Percentiles rank a stretch among this genome's conserved stretches.
These are phyloP conservation scores for Hypoxylon sp. DNA, from an alignment of 2,329 filamentous ascomycete genomes.

Conservation along the genomic window DNA sequence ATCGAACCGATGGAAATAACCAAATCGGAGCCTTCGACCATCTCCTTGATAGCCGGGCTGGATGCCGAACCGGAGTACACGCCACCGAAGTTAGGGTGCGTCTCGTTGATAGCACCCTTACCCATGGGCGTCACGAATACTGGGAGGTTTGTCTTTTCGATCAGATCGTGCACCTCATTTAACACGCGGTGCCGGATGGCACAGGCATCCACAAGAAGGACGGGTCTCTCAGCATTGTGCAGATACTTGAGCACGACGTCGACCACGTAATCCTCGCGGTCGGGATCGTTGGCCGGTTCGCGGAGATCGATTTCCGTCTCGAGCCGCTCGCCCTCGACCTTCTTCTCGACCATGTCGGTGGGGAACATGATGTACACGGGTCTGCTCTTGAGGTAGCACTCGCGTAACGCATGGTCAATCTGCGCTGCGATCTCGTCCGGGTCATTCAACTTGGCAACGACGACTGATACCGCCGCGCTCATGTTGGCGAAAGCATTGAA, in stretches of 20 bases:
- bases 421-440: slow-evolving; percentile 78
- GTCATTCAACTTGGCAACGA: slow-evolving; percentile 78
- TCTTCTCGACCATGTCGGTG: slow-evolving; percentile 82
- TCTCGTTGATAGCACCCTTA: slow-evolving; percentile 86
- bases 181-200: slow-evolving; percentile 83
- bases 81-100: slow-evolving; percentile 81
- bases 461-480: slow-evolving; percentile 79
- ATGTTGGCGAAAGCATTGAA: slow-evolving; percentile 88
- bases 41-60: slow-evolving; percentile 72
- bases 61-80: slow-evolving; percentile 88
- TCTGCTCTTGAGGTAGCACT: slow-evolving; percentile 80
- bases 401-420: slow-evolving; percentile 82
- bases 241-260: slow-evolving; percentile 82
- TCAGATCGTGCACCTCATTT: slow-evolving; percentile 78
- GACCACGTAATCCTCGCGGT: slow-evolving; percentile 86
- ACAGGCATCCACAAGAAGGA: slow-evolving; percentile 87
- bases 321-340: slow-evolving; percentile 81
- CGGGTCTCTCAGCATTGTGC: slow-evolving; percentile 78
- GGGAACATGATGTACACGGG: slow-evolving; percentile 90
- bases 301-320: slow-evolving; percentile 78
- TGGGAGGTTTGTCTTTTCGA: slow-evolving; percentile 81
- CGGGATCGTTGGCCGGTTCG: slow-evolving; percentile 75
- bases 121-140: slow-evolving; percentile 94
- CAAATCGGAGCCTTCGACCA: slow-evolving; percentile 78
- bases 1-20: slow-evolving; percentile 77